A percentile compares a stretch with the other conserved stretches of the same genome.
These are phyloP conservation scores for Diplotaxis tenuifolia DNA, from an alignment of 345 rosid genomes.

Conservation along the genomic window DNA sequence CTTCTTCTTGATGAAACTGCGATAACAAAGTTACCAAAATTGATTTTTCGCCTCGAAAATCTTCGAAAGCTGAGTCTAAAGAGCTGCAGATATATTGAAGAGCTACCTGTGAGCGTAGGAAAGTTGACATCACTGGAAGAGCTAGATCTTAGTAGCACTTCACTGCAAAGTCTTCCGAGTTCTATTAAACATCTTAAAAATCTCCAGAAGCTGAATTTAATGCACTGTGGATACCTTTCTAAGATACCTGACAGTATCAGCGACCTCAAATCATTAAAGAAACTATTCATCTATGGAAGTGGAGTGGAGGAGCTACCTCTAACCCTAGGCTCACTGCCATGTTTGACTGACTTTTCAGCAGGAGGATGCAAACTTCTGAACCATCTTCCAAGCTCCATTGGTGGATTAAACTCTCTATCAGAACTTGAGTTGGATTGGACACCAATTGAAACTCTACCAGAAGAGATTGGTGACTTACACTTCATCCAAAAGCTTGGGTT, in stretches of 20 bases:
- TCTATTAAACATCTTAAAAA: conserved; percentile 16
- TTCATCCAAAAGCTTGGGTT: not conserved
- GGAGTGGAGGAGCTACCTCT: conserved; percentile 8
- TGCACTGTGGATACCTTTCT: conserved; percentile 9
- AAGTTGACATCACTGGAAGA: conserved; percentile 20
- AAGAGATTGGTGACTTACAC: not conserved
- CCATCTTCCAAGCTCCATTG: not conserved
- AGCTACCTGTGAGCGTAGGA: conserved; percentile 9
- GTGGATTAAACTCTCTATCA: not conserved
- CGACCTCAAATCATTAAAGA: conserved; percentile 13
- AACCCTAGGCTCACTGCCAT: not conserved
- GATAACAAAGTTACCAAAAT: conserved; percentile 22
- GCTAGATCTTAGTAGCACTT: conserved; percentile 6
- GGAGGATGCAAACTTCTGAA: not conserved
- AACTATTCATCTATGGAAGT: conserved; percentile 19
- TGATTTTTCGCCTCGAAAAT: not conserved
- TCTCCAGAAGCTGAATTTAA: conserved; percentile 16
- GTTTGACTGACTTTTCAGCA: conserved; percentile 19
- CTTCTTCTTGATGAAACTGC: conserved; percentile 36
- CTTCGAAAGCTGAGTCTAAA: conserved; percentile 22
- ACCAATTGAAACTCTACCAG: not conserved
- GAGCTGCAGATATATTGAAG: conserved; percentile 14
- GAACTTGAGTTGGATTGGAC: not conserved
- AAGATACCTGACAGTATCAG: conserved; percentile 19
- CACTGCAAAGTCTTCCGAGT: conserved; percentile 11